These are phyloP conservation scores for Saccharomycopsis fermentans DNA, from an alignment of 805 yeast genomes.

Conservation along the genomic window DNA sequence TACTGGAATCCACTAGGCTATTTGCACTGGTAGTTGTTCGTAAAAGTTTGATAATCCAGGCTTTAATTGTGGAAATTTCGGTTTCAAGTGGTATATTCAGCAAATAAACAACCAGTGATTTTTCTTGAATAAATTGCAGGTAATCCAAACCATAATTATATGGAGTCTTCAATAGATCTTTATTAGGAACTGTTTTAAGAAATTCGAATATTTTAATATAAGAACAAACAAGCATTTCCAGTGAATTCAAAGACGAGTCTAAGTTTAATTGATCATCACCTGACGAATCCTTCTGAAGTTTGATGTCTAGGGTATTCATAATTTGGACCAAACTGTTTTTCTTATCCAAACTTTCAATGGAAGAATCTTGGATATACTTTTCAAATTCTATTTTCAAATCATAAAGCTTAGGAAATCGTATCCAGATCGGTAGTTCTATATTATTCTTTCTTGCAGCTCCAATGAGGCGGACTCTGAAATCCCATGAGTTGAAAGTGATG, in stretches of 20 bases:
- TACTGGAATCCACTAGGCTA: background rate
- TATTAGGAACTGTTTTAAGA: slow-evolving; percentile 22
- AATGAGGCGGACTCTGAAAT: slow-evolving; percentile 64
- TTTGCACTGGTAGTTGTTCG: slow-evolving; percentile 43
- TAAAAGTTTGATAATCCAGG: slow-evolving; percentile 85
- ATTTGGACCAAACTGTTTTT: slow-evolving; percentile 20
- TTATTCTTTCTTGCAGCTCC: slow-evolving; percentile 74
- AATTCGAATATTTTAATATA: slow-evolving; percentile 53
- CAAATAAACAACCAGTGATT: slow-evolving; percentile 68
- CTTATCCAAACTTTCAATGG: slow-evolving; percentile 21
- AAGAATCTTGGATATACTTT: slow-evolving; percentile 44
- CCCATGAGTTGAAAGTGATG: slow-evolving; percentile 57
- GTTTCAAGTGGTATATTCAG: slow-evolving; percentile 78
- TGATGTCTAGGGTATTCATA: slow-evolving; percentile 25
- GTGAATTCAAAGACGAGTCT: background rate
- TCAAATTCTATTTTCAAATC: slow-evolving; percentile 66
- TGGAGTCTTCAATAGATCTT: background rate
- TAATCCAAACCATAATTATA: background rate
- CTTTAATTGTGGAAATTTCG: slow-evolving; percentile 81
- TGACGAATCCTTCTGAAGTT: slow-evolving; percentile 4
- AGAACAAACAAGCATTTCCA: background rate
- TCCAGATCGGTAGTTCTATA: slow-evolving; percentile 59
- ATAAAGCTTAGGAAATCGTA: slow-evolving; percentile 67
- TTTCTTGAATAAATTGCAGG: slow-evolving; percentile 40
- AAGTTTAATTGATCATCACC: background rate